These are phyloP conservation scores for Botryotinia calthae DNA, from an alignment of 2,329 filamentous ascomycete species.

Conservation along the genomic window DNA sequence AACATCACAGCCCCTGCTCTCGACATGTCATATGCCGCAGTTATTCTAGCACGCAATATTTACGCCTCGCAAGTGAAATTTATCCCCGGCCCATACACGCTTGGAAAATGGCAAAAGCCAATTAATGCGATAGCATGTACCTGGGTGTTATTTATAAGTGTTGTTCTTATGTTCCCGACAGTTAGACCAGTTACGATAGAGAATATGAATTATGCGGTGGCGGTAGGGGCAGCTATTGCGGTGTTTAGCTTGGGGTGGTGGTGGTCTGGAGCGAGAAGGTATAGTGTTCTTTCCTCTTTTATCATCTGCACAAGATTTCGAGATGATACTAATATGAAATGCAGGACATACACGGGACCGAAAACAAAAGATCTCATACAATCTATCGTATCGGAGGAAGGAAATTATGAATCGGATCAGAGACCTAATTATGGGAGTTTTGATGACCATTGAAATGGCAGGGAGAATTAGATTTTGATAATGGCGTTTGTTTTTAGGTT, in stretches of 20 bases:
- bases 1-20: slow-evolving; percentile 52
- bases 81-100: slow-evolving; percentile 51
- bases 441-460: neutral
- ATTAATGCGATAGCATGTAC: slow-evolving; percentile 56
- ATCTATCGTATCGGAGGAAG: slow-evolving; percentile 3
- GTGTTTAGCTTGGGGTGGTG: slow-evolving; percentile 51
- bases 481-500: neutral
- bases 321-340: neutral
- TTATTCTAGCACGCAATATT: slow-evolving; percentile 48
- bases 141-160: slow-evolving; percentile 62
- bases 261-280: slow-evolving; percentile 38
- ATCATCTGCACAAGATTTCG: neutral
- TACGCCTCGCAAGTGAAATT: slow-evolving; percentile 31
- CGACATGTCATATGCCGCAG: slow-evolving; percentile 55
- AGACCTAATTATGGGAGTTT: neutral
- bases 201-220: slow-evolving; percentile 53
- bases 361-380: slow-evolving; percentile 20
- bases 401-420: slow-evolving; percentile 3
- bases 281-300: neutral
- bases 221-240: slow-evolving; percentile 47
- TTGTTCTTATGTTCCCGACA: slow-evolving; percentile 56
- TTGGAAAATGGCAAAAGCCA: slow-evolving; percentile 53
- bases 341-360: slow-evolving; percentile 17
- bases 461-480: neutral
- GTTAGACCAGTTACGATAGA: slow-evolving; percentile 45